phyloP scores from a whole-genome alignment of 1,284 basidiomycete species.

The Papiliotrema laurentii region DNA sequence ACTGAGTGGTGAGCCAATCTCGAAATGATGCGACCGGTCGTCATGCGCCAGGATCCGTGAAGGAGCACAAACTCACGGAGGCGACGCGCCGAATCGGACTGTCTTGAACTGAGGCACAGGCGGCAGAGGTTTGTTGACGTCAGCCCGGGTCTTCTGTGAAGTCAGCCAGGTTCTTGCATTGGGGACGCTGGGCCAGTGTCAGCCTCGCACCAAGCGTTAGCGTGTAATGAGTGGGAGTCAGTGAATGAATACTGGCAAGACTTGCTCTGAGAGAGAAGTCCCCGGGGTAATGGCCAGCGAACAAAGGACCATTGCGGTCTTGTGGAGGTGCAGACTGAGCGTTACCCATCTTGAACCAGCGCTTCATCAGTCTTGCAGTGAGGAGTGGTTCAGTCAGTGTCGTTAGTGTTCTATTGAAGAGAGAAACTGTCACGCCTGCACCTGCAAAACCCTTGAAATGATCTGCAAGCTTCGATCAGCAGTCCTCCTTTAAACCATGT shows the following conservation, averaged over 20 bases:
- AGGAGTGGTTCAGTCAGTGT: not conserved
- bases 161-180: not conserved
- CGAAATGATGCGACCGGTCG: not conserved
- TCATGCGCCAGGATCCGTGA: not conserved
- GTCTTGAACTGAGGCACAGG: conserved; percentile 8
- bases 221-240: not conserved
- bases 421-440: no score
- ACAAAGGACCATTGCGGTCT: conserved; percentile 8
- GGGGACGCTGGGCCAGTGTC: not conserved
- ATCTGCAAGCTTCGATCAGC: no score
- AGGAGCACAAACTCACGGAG: conserved; percentile 14
- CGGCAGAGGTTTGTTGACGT: conserved; percentile 16
- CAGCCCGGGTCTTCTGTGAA: not conserved
- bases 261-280: conserved; percentile 19
- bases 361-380: not conserved
- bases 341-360: conserved; percentile 1
- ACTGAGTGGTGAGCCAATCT: conserved; percentile 1
- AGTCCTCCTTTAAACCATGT: no score
- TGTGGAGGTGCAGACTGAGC: not conserved
- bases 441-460: no score
- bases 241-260: not conserved
- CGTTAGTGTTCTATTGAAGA: no score
- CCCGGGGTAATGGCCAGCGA: conserved; percentile 15
- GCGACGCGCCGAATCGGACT: conserved; percentile 16
- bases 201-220: not conserved